Base-by-base conservation (phyloP, 192 early-diverging fungal genomes). In the Coemansia sp. region DNA sequence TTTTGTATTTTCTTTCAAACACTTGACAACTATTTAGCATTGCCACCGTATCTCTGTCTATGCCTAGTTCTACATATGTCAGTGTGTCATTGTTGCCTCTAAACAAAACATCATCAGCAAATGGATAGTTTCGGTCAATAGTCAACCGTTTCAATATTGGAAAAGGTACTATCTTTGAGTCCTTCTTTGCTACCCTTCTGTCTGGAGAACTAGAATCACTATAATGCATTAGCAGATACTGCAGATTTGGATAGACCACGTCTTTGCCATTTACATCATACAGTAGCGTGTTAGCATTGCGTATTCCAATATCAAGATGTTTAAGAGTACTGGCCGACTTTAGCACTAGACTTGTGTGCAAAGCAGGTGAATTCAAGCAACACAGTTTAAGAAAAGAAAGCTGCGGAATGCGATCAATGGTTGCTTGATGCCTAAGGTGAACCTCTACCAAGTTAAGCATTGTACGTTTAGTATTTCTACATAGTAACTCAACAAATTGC, bases 51-150 rank as follows among this genome's bases (percentile, higher is more conserved):
- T 57, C 53, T 5, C 28, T 32, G 26, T 57, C 53, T 5, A 57
- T 28, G 16, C 30, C 10, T 0, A 57, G 3, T 3, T 57, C 28
- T 4, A 66, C 4, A 39, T 16, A 38, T 13, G 49, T 49, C 17
- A 66, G 49, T 4, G 64, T 66, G 14, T 6, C 33, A 10, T 16
- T 39, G 33, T 66, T 66, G 14, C 64, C 49, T n/a, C 50, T 37
- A 26, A 66, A 66, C 32, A 66, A 19, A 11, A 53, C 50, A 53
- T 66, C 50, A 30, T 66, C 49, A 23, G 30, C 37, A 26, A 55
- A 66, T 35, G 64, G 64, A 35, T 66, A 66, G 30, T 32, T 19
- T 39, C 42, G 42, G 38, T 35, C 3, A 37, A n/a, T 39, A 21
- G 14, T 43, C n/a, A 66, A 35, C 16, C 44, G 28, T 14, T 32